phyloP scores from a whole-genome alignment of 805 yeast genomes.

The Nakazawaea ishiwadae region DNA sequence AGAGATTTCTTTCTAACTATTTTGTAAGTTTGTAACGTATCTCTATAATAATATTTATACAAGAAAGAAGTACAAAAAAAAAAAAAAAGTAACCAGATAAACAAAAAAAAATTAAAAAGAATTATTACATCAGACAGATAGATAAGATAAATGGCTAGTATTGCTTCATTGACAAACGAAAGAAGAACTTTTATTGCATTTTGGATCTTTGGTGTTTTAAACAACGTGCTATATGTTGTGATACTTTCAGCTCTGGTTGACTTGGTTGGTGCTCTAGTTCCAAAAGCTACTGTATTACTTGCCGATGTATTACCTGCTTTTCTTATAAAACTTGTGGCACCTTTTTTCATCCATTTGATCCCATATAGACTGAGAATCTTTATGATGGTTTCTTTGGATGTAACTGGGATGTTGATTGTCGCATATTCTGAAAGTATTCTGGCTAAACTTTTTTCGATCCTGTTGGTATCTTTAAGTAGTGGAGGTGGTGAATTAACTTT shows the following conservation, averaged over 20 bases:
- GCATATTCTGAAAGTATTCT: slow-evolving; percentile 36
- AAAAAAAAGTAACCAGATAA: not conserved
- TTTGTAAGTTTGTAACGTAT: too few relatives aligned
- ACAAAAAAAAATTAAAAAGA: not conserved
- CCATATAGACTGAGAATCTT: slow-evolving; percentile 55
- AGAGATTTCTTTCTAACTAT: too few relatives aligned
- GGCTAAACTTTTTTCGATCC: slow-evolving; percentile 59
- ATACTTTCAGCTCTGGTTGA: slow-evolving; percentile 91
- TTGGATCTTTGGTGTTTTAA: slow-evolving; percentile 80
- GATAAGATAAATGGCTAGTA: not conserved
- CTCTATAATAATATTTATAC: not conserved
- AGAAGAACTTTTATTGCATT: slow-evolving; percentile 45
- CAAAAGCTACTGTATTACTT: slow-evolving; percentile 79
- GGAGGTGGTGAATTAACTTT: slow-evolving; percentile 92
- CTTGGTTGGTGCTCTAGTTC: slow-evolving; percentile 75
- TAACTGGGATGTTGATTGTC: slow-evolving; percentile 70
- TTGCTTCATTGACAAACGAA: not conserved
- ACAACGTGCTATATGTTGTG: slow-evolving; percentile 87
- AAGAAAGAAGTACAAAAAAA: not conserved
- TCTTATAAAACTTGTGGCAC: slow-evolving; percentile 63
- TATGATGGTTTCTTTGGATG: slow-evolving; percentile 52
- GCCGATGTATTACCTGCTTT: slow-evolving; percentile 89
- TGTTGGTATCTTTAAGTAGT: slow-evolving; percentile 75
- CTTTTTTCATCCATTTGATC: slow-evolving; percentile 68
- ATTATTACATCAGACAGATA: not conserved